A percentile compares a stretch with the other conserved stretches of the same genome.
Conservation (phyloP, 2,329 filamentous ascomycete species). For the Trichoderma oligosporum region DNA sequence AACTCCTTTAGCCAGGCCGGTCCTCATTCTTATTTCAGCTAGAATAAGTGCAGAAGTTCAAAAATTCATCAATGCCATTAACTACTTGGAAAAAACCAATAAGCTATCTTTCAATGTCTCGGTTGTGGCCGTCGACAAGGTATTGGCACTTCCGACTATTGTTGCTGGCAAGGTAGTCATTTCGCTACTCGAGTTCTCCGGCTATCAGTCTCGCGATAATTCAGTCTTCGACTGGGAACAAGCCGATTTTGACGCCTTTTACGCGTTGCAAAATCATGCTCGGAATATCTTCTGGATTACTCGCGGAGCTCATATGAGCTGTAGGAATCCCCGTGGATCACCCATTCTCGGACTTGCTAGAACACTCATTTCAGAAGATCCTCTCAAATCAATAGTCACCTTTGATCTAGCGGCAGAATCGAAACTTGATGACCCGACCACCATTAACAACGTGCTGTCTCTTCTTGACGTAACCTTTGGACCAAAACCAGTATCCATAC, state of each 20-base stretch:
- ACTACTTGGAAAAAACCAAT: background rate
- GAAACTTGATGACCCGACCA: conserved; percentile 18
- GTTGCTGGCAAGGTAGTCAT: conserved; percentile 36
- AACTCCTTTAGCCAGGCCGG: background rate
- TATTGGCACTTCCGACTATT: conserved; percentile 18
- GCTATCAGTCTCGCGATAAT: conserved; percentile 22
- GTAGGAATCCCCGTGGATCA: conserved; percentile 35
- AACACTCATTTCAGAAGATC: conserved; percentile 48
- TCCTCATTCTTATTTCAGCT: background rate
- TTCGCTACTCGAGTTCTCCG: conserved; percentile 45
- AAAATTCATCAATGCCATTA: background rate
- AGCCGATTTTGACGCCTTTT: conserved; percentile 39
- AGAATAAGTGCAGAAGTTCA: background rate
- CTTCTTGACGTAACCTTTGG: conserved; percentile 29
- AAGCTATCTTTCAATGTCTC: background rate
- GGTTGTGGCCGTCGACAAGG: conserved; percentile 14
- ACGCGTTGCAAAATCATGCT: conserved; percentile 36
- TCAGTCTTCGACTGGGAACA: conserved; percentile 40
- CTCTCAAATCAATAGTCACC: conserved; percentile 40
- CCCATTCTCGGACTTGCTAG: conserved; percentile 45
- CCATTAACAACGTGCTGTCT: conserved; percentile 24
- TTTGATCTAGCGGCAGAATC: conserved; percentile 39
- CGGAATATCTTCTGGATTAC: conserved; percentile 48
- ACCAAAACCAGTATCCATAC: conserved; percentile 19
- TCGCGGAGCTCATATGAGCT: conserved; percentile 38